Evolutionary conservation across 2,329 filamentous ascomycete genomes (phyloP), one percentile per base, ranked within the genome.

Genomic region (Colletotrichum eleusines): DNA sequence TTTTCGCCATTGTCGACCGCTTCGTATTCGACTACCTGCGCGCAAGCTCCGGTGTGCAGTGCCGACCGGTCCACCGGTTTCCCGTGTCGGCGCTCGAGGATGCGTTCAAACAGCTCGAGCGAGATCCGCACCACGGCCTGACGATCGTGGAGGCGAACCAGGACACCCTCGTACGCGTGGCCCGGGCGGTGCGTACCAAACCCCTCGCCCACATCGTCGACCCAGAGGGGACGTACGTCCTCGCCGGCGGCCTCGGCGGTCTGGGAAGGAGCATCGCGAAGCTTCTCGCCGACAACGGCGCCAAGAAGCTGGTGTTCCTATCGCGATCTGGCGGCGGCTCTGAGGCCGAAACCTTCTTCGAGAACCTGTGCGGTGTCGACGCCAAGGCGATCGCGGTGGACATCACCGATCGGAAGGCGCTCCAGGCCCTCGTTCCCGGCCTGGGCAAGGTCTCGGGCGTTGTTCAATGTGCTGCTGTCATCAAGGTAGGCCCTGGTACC

Each of bases 231-330:
- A 85, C 86, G 0, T 91, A 90, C 66, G 74, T 90, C 2, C 77
- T 91, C 4, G 82, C 84, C 5, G 89, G 89, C 20, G 87, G 88
- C 0, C 81, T 89, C 0, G 87, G 88, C 20, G 89, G 88, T 14
- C 80, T 91, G 0, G 89, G 88, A 0, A 81, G 83, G 42, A 85
- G 83, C 73, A 84, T 90, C 46, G 84, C 87, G 2, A 79, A 82
- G 63, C 81, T 87, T 64, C 80, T 91, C 65, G 79, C 81, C n/a
- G 75, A 76, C 5, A 82, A 84, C 16, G 89, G 89, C 1, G 89
- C 84, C 1, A 82, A 79, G 23, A 78, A 87, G 66, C 73, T 91
- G 9, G 84, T 85, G 2, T 86, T 89, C 55, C 73, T 90, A 1
- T 89, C 87, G 14, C 83, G 88, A 46, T 85, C 84, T 0, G 84